Evolutionary conservation across 1,284 basidiomycete genomes (phyloP), one percentile per base, ranked within the genome.

Genomic region (Ceratobasidium sp.): DNA sequence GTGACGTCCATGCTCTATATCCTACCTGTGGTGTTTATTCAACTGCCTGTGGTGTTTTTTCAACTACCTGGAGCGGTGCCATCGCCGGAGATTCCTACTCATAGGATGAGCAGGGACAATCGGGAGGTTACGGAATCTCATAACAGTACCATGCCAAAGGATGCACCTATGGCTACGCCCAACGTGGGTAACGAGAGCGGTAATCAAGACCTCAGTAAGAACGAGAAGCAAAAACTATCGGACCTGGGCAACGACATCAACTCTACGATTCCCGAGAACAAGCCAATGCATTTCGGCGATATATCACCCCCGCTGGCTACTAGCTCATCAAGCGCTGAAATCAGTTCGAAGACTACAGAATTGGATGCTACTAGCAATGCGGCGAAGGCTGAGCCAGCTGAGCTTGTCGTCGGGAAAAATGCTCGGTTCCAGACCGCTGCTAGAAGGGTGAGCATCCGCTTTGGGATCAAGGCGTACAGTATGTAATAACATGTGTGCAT

Each of bases 351-450:
- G n/a, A n/a, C n/a, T n/a, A n/a, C n/a, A n/a, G n/a, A n/a, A n/a
- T n/a, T n/a, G n/a, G n/a, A n/a, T n/a, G n/a, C n/a, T n/a, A n/a
- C n/a, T n/a, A n/a, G n/a, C n/a, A n/a, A 38, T 11, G 35, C n/a
- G n/a, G n/a, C n/a, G n/a, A n/a, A n/a, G 4, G 6, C 11, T 38
- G 35, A 5, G 35, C 88, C 87, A 7, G 11, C 35, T 38, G 35
- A 11, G n/a, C n/a, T n/a, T n/a, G n/a, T n/a, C n/a, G n/a, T 26
- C 6, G 38, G 30, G 26, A 41, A n/a, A 32, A 44, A 57, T 26
- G 26, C 50, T 28, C 46, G 41, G 38, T 32, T 57, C 47, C 55
- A 44, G n/a, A 50, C 21, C 16, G 41, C 43, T 49, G 54, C 54
- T 16, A 70, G 41, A 32, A 23, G 55, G 44, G 67, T 49, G 18